These are phyloP conservation scores for Circinella minor DNA, from an alignment of 371 early-diverging fungal species.

Conservation along the genomic window DNA sequence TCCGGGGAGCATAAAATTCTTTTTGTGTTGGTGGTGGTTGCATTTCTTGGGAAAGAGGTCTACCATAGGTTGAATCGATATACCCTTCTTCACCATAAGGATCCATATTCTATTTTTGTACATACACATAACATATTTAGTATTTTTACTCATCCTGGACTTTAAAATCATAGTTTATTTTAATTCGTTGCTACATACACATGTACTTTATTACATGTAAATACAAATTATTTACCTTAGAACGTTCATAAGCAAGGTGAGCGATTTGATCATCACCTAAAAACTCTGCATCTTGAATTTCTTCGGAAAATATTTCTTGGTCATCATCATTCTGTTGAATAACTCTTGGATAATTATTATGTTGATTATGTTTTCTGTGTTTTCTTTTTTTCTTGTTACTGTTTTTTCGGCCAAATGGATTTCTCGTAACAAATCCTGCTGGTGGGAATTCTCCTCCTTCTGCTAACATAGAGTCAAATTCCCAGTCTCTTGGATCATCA, in stretches of 20 bases:
- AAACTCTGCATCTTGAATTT: constrained; percentile 45
- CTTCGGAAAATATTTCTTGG: constrained; percentile 25
- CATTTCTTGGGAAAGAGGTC: constrained; percentile 38
- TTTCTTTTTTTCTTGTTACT: constrained; percentile 21
- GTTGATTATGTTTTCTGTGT: constrained; percentile 8
- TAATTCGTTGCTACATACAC: background rate
- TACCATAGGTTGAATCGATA: constrained; percentile 18
- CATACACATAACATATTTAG: too few relatives aligned
- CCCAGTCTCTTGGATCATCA: constrained; percentile 34
- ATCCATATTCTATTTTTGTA: constrained; percentile 25
- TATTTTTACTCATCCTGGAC: too few relatives aligned
- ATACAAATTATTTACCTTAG: constrained; percentile 10
- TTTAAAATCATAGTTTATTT: too few relatives aligned
- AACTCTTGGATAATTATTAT: constrained; percentile 10
- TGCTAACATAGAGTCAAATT: constrained; percentile 23
- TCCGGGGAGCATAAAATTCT: constrained; percentile 37
- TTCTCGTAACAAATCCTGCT: constrained; percentile 39
- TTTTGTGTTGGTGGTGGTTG: constrained; percentile 27
- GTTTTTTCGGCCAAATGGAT: constrained; percentile 42
- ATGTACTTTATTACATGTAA: too few relatives aligned
- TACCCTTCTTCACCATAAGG: constrained; percentile 42
- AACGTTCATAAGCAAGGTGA: constrained; percentile 22
- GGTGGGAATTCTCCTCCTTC: constrained; percentile 14
- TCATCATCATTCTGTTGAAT: constrained; percentile 19
- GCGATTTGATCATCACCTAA: constrained; percentile 50